Conservation (phyloP, 2,329 filamentous ascomycete species). For the Thermomyces lanuginosus region DNA sequence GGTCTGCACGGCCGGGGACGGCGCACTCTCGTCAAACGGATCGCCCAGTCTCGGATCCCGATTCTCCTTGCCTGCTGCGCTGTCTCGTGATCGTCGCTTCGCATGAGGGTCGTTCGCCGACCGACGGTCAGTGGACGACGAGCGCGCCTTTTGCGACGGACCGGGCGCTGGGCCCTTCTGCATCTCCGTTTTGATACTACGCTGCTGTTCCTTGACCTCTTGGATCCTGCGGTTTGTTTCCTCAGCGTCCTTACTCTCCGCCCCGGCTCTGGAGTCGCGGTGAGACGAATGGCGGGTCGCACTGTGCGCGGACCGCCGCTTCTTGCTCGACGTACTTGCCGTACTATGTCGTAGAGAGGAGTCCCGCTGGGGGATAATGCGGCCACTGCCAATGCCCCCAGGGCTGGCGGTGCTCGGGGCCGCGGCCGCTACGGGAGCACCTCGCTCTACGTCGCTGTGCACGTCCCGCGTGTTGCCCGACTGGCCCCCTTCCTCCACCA, state of each 20-base stretch:
- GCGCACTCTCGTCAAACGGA: slow-evolving; percentile 45
- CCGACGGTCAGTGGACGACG: slow-evolving; percentile 4
- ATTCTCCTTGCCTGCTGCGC: too few species aligned
- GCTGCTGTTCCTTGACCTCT: slow-evolving; percentile 41
- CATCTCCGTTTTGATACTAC: slow-evolving; percentile 36
- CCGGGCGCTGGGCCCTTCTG: slow-evolving; percentile 19
- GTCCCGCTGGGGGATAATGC: slow-evolving; percentile 48
- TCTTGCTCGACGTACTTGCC: slow-evolving; percentile 36
- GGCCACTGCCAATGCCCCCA: slow-evolving; percentile 29
- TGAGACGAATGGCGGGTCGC: slow-evolving; percentile 17
- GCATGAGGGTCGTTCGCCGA: slow-evolving; percentile 9
- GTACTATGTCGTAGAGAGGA: slow-evolving; percentile 47
- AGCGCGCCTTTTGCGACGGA: too few species aligned
- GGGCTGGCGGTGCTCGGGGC: too few species aligned
- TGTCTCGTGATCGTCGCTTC: slow-evolving; percentile 5
- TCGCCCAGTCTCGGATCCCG: slow-evolving; percentile 8
- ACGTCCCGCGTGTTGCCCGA: slow-evolving; percentile 11
- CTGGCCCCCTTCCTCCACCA: slow-evolving; percentile 21
- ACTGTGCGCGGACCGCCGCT: slow-evolving; percentile 33
- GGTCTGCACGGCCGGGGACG: slow-evolving; percentile 52
- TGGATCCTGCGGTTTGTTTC: slow-evolving; percentile 42
- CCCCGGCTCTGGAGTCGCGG: slow-evolving; percentile 20
- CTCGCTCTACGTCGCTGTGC: too few species aligned
- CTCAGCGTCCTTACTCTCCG: slow-evolving; percentile 28
- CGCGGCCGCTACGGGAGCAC: too few species aligned